These are phyloP conservation scores for Fusarium illudens DNA, from an alignment of 2,329 filamentous ascomycete genomes.

Conservation along the genomic window DNA sequence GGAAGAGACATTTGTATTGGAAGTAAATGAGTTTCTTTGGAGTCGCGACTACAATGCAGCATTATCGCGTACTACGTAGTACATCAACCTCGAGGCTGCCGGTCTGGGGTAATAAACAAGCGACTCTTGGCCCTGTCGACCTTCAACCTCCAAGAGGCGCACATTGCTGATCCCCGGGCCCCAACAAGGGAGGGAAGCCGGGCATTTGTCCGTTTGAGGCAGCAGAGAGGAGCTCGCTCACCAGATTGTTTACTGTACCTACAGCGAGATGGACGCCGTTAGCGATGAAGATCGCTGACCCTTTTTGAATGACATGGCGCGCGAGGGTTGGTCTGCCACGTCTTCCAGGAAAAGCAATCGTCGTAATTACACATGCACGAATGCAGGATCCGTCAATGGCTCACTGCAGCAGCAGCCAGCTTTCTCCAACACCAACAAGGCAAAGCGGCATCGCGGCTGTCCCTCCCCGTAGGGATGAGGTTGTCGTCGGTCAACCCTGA, in stretches of 20 bases:
- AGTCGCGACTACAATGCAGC: background rate
- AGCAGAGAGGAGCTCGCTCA: slow-evolving; percentile 4
- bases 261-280: slow-evolving; percentile 3
- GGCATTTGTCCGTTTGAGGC: slow-evolving; percentile 27
- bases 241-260: background rate
- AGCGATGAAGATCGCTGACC: slow-evolving; percentile 19
- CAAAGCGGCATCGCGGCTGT: slow-evolving; percentile 9
- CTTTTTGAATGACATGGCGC: slow-evolving; percentile 17
- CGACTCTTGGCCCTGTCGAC: slow-evolving; percentile 15
- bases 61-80: background rate
- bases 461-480: slow-evolving; percentile 16
- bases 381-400: slow-evolving; percentile 2
- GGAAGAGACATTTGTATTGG: background rate
- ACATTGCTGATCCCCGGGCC: background rate
- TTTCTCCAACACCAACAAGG: slow-evolving; percentile 24
- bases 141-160: background rate
- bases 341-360: slow-evolving; percentile 13
- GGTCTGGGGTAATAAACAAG: slow-evolving; percentile 20
- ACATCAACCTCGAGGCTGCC: background rate
- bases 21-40: background rate
- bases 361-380: slow-evolving; percentile 13
- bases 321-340: slow-evolving; percentile 17
- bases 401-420: background rate
- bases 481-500: slow-evolving; percentile 23
- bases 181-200: slow-evolving; percentile 2